Conservation (phyloP, 257 asterid genomes). For the Sherardia arvensis region DNA sequence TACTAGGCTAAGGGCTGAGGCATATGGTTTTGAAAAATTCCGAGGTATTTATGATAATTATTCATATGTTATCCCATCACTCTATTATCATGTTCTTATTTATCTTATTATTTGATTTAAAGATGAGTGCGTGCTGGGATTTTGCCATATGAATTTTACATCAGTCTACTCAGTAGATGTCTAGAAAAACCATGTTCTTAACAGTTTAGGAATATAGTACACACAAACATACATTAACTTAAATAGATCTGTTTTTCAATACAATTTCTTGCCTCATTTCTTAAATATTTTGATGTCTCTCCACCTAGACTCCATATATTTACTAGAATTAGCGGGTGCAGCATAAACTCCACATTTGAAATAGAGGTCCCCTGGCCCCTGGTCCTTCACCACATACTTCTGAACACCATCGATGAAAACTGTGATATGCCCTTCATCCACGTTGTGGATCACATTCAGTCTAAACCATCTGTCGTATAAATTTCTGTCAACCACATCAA, state of each 20-base stretch:
- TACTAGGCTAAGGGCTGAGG: constrained; percentile 2
- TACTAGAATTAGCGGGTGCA: constrained; percentile 17
- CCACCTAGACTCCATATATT: constrained; percentile 21
- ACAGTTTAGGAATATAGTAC: background rate
- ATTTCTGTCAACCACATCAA: constrained; percentile 13
- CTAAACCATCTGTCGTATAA: constrained; percentile 27
- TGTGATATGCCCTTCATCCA: constrained; percentile 20
- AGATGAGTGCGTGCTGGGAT: background rate
- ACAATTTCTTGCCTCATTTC: constrained; percentile 7
- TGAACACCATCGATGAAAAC: constrained; percentile 21
- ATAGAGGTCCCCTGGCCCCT: constrained; percentile 25
- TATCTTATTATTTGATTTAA: no score
- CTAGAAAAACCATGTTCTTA: background rate
- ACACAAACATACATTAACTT: background rate
- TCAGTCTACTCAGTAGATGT: background rate
- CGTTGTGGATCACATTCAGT: constrained; percentile 24
- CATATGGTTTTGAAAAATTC: background rate
- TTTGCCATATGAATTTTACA: no score
- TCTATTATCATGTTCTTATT: no score
- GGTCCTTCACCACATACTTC: constrained; percentile 15
- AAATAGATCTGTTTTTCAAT: no score
- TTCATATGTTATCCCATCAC: background rate
- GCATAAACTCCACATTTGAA: constrained; percentile 37
- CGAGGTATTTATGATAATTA: background rate
- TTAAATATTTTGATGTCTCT: constrained; percentile 14